Percentiles rank a stretch among this genome's conserved stretches.
Conservation (phyloP, 2,329 filamentous ascomycete species). For the Aspergillus terreus region DNA sequence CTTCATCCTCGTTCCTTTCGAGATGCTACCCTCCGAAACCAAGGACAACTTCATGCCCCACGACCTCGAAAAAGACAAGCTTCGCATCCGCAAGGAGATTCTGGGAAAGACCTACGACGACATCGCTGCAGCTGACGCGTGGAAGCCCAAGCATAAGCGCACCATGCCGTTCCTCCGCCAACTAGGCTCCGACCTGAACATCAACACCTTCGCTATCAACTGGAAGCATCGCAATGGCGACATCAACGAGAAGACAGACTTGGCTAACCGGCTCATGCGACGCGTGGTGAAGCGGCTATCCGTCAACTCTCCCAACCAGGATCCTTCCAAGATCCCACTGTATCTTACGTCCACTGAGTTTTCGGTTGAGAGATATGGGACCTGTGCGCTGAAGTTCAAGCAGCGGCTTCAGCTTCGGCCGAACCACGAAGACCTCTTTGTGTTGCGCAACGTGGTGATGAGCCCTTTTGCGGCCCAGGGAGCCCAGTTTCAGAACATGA, state of each 20-base stretch:
- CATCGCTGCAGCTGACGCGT: constrained; percentile 5
- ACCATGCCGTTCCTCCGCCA: constrained; percentile 39
- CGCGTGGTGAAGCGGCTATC: constrained; percentile 43
- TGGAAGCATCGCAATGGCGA: constrained; percentile 38
- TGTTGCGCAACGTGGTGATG: constrained; percentile 49
- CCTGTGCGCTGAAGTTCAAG: constrained; percentile 42
- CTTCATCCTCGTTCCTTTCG: constrained; percentile 10
- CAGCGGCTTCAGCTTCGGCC: constrained; percentile 30
- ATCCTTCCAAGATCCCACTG: constrained; percentile 36
- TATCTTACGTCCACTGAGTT: constrained; percentile 48
- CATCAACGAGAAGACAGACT: constrained; percentile 44
- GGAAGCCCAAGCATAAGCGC: constrained; percentile 17
- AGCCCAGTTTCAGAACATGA: background rate
- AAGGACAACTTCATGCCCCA: background rate
- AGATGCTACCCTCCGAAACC: background rate
- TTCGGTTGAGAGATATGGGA: constrained; percentile 37
- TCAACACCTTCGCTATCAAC: constrained; percentile 35
- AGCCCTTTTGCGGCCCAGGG: constrained; percentile 15
- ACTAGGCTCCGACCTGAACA: constrained; percentile 47
- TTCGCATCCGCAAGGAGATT: background rate
- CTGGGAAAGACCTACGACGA: background rate
- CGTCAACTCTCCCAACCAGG: constrained; percentile 38
- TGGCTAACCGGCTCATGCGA: constrained; percentile 49
- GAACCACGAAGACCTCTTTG: constrained; percentile 38
- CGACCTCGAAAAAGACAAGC: background rate